phyloP scores from a whole-genome alignment of 805 yeast species.

The Wickerhamiella brachini region DNA sequence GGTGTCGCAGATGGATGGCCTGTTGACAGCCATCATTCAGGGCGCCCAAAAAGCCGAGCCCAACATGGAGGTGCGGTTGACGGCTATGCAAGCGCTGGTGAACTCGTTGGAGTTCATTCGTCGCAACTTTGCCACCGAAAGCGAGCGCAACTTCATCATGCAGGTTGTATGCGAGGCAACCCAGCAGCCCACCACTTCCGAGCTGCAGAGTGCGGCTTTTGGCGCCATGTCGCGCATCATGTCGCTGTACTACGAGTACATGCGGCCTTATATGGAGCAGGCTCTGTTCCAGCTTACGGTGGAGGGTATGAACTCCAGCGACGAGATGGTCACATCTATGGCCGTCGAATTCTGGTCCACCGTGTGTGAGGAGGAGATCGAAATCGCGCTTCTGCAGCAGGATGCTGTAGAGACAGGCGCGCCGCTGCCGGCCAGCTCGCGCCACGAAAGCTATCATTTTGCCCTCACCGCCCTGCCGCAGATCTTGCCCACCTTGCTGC shows the following conservation, averaged over 20 bases:
- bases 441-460: constrained; percentile 50
- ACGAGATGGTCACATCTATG: constrained; percentile 89
- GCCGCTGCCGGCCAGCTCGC: constrained; percentile 26
- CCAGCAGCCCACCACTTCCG: constrained; percentile 59
- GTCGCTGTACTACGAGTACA: constrained; percentile 74
- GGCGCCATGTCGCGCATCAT: constrained; percentile 90
- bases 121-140: constrained; percentile 78
- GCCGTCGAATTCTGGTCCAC: constrained; percentile 98
- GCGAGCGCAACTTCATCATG: constrained; percentile 94
- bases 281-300: constrained; percentile 86
- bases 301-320: constrained; percentile 72
- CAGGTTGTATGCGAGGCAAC: constrained; percentile 98
- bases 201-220: constrained; percentile 85
- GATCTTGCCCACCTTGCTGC: constrained; percentile 75
- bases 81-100: constrained; percentile 85
- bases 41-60: constrained; percentile 84
- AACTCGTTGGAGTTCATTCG: constrained; percentile 83
- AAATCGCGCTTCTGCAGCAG: constrained; percentile 46
- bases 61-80: constrained; percentile 58
- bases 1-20: constrained; percentile 76
- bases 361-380: constrained; percentile 96
- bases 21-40: constrained; percentile 88
- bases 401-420: constrained; percentile 23
- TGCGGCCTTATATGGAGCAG: constrained; percentile 95
- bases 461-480: constrained; percentile 73